phyloP scores from a whole-genome alignment of 2,329 filamentous ascomycete genomes.

The Septoria linicola region DNA sequence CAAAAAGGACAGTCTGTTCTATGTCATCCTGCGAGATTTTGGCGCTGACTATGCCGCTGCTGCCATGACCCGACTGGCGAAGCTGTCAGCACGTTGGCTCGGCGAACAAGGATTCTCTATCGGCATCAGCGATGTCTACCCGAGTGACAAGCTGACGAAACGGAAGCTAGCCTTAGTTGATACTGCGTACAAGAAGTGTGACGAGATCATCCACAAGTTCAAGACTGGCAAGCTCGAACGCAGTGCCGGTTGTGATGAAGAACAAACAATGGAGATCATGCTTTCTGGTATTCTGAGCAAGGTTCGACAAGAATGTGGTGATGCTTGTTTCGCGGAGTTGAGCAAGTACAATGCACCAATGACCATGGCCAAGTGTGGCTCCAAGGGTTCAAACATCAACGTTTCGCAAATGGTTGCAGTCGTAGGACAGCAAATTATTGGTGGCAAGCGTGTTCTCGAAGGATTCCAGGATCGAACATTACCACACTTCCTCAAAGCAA shows the following conservation, averaged over 20 bases:
- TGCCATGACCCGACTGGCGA: conserved; percentile 92
- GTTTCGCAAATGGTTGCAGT: conserved; percentile 98
- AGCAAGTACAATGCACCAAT: conserved; percentile 90
- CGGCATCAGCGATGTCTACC: conserved; percentile 91
- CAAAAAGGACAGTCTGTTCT: conserved; percentile 97
- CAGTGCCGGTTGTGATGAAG: conserved; percentile 83
- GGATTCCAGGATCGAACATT: conserved; percentile 94
- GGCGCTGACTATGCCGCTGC: conserved; percentile 83
- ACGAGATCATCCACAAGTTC: conserved; percentile 78
- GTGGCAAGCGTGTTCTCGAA: conserved; percentile 85
- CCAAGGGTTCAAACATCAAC: conserved; percentile 96
- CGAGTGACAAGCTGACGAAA: conserved; percentile 66
- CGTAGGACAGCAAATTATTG: conserved; percentile 97
- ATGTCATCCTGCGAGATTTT: conserved; percentile 92
- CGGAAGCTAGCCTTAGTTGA: conserved; percentile 76
- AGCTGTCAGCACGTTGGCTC: conserved; percentile 82
- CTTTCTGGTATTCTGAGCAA: conserved; percentile 90
- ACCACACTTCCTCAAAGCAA: conserved; percentile 92
- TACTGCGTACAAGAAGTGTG: conserved; percentile 75
- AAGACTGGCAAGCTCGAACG: conserved; percentile 80
- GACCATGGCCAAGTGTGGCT: conserved; percentile 96
- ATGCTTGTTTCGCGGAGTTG: conserved; percentile 84
- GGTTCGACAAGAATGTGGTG: conserved; percentile 86
- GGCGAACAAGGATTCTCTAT: conserved; percentile 94
- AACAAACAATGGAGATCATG: conserved; percentile 84